phyloP scores from a whole-genome alignment of 225 moss, liverwort and hornwort species.

The Polytrichum formosum region DNA sequence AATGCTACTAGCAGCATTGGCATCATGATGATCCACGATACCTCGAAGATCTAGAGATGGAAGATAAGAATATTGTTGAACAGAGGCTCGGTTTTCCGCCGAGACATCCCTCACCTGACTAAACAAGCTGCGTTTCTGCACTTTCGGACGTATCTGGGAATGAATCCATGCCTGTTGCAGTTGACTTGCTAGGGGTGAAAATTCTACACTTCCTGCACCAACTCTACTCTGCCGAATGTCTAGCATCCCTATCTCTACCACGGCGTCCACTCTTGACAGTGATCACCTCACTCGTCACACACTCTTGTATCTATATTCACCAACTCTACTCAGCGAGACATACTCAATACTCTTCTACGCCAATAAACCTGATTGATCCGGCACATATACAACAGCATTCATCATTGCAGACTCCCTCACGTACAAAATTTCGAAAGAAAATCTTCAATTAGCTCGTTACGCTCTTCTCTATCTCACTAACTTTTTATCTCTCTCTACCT shows the following conservation, averaged over 20 bases:
- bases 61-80: slow-evolving; percentile 22
- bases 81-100: slow-evolving; percentile 18
- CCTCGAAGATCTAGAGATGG: slow-evolving; percentile 40
- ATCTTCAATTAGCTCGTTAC: too few species aligned
- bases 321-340: too few species aligned
- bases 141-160: slow-evolving; percentile 32
- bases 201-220: slow-evolving; percentile 26
- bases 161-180: slow-evolving; percentile 64
- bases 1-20: slow-evolving; percentile 16
- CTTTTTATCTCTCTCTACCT: too few species aligned
- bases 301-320: too few species aligned
- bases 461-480: too few species aligned
- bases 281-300: too few species aligned
- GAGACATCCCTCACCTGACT: slow-evolving; percentile 19
- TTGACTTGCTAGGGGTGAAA: slow-evolving; percentile 41
- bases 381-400: too few species aligned
- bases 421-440: too few species aligned
- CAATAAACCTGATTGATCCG: too few species aligned
- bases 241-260: slow-evolving; percentile 25
- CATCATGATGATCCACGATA: slow-evolving; percentile 32
- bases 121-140: slow-evolving; percentile 28
- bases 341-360: too few species aligned
- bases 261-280: too few species aligned
- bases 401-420: too few species aligned
- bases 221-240: slow-evolving; percentile 36